These are phyloP conservation scores for Fusarium torulosum DNA, from an alignment of 2,329 filamentous ascomycete species.

Conservation along the genomic window DNA sequence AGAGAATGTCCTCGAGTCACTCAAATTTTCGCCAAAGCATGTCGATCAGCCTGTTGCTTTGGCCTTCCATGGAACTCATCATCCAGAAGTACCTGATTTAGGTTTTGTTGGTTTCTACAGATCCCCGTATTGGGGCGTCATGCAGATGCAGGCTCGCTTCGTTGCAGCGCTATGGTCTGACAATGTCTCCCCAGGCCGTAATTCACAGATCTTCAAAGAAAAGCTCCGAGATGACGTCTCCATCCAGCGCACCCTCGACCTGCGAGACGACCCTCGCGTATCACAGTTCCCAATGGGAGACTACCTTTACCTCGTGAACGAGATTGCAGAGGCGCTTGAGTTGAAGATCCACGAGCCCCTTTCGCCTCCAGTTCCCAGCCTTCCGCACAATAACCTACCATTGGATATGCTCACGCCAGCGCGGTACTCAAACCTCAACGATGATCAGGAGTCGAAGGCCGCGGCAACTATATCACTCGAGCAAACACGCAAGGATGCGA, in stretches of 20 bases:
- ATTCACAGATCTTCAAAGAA: conserved; percentile 49
- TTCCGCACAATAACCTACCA: conserved; percentile 58
- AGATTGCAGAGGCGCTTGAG: conserved; percentile 71
- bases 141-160: conserved; percentile 86
- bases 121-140: conserved; percentile 86
- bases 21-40: conserved; percentile 69
- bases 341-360: conserved; percentile 59
- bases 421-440: conserved; percentile 61
- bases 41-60: conserved; percentile 73
- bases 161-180: conserved; percentile 71
- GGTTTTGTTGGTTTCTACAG: conserved; percentile 89
- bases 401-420: conserved; percentile 70
- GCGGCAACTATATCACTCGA: conserved; percentile 60
- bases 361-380: conserved; percentile 38
- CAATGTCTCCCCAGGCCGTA: conserved; percentile 34
- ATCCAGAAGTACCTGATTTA: conserved; percentile 70
- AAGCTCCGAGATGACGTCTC: conserved; percentile 61
- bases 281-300: conserved; percentile 88
- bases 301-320: conserved; percentile 80
- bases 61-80: conserved; percentile 74
- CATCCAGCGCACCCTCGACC: conserved; percentile 59
- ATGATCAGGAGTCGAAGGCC: conserved; percentile 52
- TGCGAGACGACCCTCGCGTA: conserved; percentile 65
- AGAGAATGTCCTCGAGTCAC: conserved; percentile 62
- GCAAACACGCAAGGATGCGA: conserved; percentile 59